Base-by-base conservation (phyloP, 495 filamentous ascomycete genomes). In the Hypoxylon perforatum region DNA sequence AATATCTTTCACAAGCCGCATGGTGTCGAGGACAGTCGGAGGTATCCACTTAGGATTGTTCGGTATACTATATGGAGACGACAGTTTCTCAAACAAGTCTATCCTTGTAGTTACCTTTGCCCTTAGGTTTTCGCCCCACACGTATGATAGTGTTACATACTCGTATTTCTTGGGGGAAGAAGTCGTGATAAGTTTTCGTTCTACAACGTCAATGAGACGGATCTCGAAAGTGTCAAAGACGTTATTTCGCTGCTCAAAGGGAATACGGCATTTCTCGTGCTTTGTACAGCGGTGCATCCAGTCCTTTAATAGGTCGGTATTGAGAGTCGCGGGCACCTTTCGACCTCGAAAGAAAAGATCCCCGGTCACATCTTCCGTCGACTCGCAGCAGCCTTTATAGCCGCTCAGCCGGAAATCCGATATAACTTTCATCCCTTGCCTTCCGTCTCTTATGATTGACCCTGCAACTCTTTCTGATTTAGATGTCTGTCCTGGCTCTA, bases 131-230 rank as follows among this genome's bases (percentile, higher is more conserved):
- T 17, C 21, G 1, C 46, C 46, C 46, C 46, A 49, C 9, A 49
- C 46, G 10, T 49, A 49, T 4, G 46, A 49, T 17, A 49, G 17
- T 33, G 46, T 21, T 4, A 49, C 25, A 17, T 49, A 49, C 22
- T 14, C 1, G 18, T 14, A 5, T 12, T 28, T n/a, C 12, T 21
- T n/a, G 46, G 8, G 22, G 15, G 22, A n/a, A n/a, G n/a, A n/a
- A n/a, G 6, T 14, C 14, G 28, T 15, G 15, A 23, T 21, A 14
- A 49, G 4, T 10, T 4, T 49, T 49, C 46, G 17, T 33, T 49
- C 46, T 17, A 28, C n/a, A 11, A 49, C 46, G 12, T 49, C 46
- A 15, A 49, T 49, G 14, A 49, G 46, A 12, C 46, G 46, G 11
- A 25, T 49, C n/a, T 1, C 18, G 15, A 15, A 15, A 10, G 12